Percentiles rank a stretch among this genome's conserved stretches.
Evolutionary conservation across 2,329 filamentous ascomycete genomes (phyloP).

Genomic region (Penicillium sp.): DNA sequence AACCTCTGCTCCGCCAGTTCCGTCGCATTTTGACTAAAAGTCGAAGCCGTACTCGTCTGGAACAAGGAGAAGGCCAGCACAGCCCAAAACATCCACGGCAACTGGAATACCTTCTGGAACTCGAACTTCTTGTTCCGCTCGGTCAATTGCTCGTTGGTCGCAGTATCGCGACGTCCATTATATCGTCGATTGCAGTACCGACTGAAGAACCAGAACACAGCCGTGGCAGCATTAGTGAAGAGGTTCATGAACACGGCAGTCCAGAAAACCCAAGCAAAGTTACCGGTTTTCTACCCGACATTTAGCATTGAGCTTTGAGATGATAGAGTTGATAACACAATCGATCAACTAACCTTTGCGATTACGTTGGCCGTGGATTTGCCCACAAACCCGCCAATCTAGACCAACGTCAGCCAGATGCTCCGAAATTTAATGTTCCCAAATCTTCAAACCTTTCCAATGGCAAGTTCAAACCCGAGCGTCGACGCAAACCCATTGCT

Average conservation of each 20-base stretch:
- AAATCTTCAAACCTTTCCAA: conserved; percentile 50
- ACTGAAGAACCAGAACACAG: conserved; percentile 60
- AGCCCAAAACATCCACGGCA: conserved; percentile 64
- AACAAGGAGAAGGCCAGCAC: conserved; percentile 60
- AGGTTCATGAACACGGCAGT: conserved; percentile 66
- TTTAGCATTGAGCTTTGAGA: conserved; percentile 4
- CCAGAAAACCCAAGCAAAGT: conserved; percentile 67
- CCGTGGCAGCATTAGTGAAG: conserved; percentile 60
- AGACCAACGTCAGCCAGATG: background rate
- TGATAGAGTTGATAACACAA: background rate
- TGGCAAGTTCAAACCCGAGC: conserved; percentile 60
- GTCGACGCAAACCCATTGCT: conserved; percentile 64
- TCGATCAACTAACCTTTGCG: conserved; percentile 38
- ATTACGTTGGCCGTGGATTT: conserved; percentile 64
- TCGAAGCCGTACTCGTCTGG: conserved; percentile 57
- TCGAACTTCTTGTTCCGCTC: conserved; percentile 63
- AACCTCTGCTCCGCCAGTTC: conserved; percentile 64
- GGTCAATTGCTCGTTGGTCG: conserved; percentile 61
- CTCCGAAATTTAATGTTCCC: background rate
- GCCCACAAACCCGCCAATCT: conserved; percentile 61
- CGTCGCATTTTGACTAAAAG: conserved; percentile 62
- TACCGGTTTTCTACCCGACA: conserved; percentile 50
- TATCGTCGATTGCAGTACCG: conserved; percentile 54
- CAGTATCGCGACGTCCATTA: conserved; percentile 52
- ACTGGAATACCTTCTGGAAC: conserved; percentile 55